phyloP scores from a whole-genome alignment of 2,329 filamentous ascomycete species.

The Cladosporium sp. region DNA sequence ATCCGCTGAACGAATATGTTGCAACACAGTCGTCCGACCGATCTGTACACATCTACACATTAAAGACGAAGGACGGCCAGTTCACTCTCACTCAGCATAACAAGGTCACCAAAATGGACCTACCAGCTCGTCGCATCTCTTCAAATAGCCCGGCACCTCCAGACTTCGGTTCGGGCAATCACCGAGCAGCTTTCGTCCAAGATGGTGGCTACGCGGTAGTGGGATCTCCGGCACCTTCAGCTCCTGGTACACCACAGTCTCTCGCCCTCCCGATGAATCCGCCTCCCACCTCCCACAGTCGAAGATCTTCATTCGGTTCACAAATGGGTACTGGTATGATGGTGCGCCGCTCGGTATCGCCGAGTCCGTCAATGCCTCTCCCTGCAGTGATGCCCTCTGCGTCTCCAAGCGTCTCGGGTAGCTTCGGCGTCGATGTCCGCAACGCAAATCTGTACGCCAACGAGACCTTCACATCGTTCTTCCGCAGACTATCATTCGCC shows the following conservation, averaged over 20 bases:
- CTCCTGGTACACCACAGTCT: constrained; percentile 87
- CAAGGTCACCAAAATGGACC: constrained; percentile 83
- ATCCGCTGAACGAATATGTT: constrained; percentile 95
- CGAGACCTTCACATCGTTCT: constrained; percentile 95
- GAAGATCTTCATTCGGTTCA: constrained; percentile 85
- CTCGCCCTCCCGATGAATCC: constrained; percentile 93
- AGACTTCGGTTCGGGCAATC: constrained; percentile 54
- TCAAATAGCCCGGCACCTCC: constrained; percentile 88
- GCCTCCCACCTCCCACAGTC: constrained; percentile 82
- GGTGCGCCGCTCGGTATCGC: constrained; percentile 74
- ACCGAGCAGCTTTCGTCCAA: constrained; percentile 55
- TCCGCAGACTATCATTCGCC: constrained; percentile 85
- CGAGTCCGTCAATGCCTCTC: constrained; percentile 85
- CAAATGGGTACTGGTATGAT: constrained; percentile 61
- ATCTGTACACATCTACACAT: constrained; percentile 92
- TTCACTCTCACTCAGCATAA: constrained; percentile 75
- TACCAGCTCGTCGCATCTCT: constrained; percentile 84
- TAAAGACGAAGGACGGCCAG: constrained; percentile 94
- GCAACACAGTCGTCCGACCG: constrained; percentile 97
- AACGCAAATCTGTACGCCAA: constrained; percentile 93
- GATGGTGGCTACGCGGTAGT: constrained; percentile 50
- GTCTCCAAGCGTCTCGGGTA: constrained; percentile 70
- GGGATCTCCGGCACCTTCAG: constrained; percentile 81
- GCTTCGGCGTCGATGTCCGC: constrained; percentile 55
- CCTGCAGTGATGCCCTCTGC: constrained; percentile 94